Base-by-base conservation (phyloP, 306 rosid genomes). In the Vigna unguiculata region DNA sequence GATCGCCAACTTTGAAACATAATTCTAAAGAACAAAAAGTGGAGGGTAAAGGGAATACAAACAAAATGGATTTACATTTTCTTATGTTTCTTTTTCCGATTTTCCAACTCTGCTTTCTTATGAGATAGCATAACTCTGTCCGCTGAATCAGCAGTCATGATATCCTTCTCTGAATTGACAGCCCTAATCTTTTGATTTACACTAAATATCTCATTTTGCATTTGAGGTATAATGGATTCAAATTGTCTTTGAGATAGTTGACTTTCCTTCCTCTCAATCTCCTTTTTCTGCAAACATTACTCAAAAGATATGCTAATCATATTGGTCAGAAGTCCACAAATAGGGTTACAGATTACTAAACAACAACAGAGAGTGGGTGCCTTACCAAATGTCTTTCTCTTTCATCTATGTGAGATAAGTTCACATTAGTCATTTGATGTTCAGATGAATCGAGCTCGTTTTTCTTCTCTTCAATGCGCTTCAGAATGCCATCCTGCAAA, bases 381-480 rank as follows among this genome's bases (percentile, higher is more conserved):
- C 92, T 82, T 78, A 95, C 98, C 93, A 87, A 81, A 63, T 76
- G 88, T 75, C 84, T 95, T 41, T 95, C 98, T 83, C 87, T 87
- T 82, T 92, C 96, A 68, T 92, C 95, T 69, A 92, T 85, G 48
- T 73, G 88, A 84, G 89, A 86, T 70, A 92, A 75, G 78, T 90
- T 71, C 58, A 77, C 70, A 66, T 85, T 77, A 32, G 93, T 76
- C 78, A 87, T 81, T 83, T 83, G 69, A 75, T 72, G 86, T 88
- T 91, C 97, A 43, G 80, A 81, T 52, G 80, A 80, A 72, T 88
- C 85, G 2, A 76, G 90, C 77, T 90, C 97, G 17, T 24, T 75
- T 70, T 86, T 82, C 88, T 89, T 94, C 60, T 80, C 95, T 81
- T 89, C 87, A 72, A 92, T 87, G 76, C 95, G 87, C 82, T 84